Evolutionary conservation across 768 basidiomycete species (phyloP), one percentile per base, ranked within the genome.

Genomic region (Chalciporus sphaerocephalus): DNA sequence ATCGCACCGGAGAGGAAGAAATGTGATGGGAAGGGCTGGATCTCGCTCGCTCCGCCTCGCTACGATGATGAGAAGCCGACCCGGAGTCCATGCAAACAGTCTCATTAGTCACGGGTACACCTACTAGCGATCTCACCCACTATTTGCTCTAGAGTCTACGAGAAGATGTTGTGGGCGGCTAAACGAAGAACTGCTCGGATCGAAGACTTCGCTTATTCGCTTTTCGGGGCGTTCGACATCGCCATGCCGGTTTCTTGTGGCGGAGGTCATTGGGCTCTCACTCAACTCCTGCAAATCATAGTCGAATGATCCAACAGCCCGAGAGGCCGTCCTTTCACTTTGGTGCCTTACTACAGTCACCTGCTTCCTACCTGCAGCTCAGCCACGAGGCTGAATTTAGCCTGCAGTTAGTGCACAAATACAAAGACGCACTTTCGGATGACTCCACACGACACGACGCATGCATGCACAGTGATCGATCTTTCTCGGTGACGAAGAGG

Each of bases 1-100:
- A 40, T 61, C 10, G 56, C 60, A 4, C 57, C 60, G 0, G 27
- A 42, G n/a, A 25, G 32, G 35, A 38, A 54, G 8, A 52, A 47
- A 9, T 58, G 61, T 37, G 61, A 47, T 35, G 13, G 28, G 28
- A 30, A 15, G 28, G 28, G 6, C 13, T 30, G 28, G 28, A 30
- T n/a, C 5, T 15, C 28, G 6, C 28, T 30, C 15, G 28, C 28
- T 13, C 4, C 13, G 4, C 28, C 28, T 15, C 28, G 12, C 8
- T 15, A 15, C 4, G 28, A 30, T 15, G 28, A 30, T 15, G 28
- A 30, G n/a, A 30, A 30, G n/a, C 28, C 5, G 28, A n/a, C n/a
- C 28, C 28, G 13, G 28, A 30, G 12, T 30, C n/a, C 28, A 13
- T 30, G 12, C 5, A 30, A 30, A 7, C 12, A 15, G 28, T 30